Base-by-base conservation (phyloP, 441 rosid genomes). In the Pelargonium citronellum region DNA sequence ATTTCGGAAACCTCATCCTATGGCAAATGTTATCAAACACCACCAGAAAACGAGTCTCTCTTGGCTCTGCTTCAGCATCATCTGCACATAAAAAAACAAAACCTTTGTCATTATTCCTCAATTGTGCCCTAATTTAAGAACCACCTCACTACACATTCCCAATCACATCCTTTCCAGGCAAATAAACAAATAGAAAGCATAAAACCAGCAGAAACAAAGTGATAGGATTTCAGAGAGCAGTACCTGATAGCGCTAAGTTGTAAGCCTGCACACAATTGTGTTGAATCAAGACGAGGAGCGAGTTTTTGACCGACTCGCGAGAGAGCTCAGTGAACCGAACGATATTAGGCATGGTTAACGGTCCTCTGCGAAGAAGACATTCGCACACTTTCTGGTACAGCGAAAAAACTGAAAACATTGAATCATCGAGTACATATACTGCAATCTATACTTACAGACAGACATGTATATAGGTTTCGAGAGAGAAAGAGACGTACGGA, bases 241-340 rank as follows among this genome's bases (percentile, higher is more conserved):
- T 66, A 88, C 96, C 94, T 65, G 76, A 57, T 8, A 80, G 91
- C 47, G 84, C 89, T 19, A 80, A 67, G 4, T 82, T 71, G 61
- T 87, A 91, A 58, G 96, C 89, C 75, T 94, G 97, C 22, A 86
- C 92, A 70, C 96, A 91, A 27, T 91, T 93, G 75, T 91, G 98
- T 67, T 91, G 97, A 74, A 90, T 91, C 76, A 94, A 79, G 69
- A 90, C 90, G 11, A 82, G 86, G 20, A 90, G 73, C 74, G 86
- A 75, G 83, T 89, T 89, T 73, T 83, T 89, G 68, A 89, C 91
- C 79, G 85, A 83, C 19, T 71, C 51, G 37, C 71, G 66, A 15
- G 69, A 74, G 13, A 87, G 82, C 27, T 85, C 86, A 0, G 87
- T 78, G 70, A 74, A 73, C 20, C 85, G 84, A n/a, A 67, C 76